Conservation (phyloP, 2,329 filamentous ascomycete genomes). For the Cladosporium sp. region DNA sequence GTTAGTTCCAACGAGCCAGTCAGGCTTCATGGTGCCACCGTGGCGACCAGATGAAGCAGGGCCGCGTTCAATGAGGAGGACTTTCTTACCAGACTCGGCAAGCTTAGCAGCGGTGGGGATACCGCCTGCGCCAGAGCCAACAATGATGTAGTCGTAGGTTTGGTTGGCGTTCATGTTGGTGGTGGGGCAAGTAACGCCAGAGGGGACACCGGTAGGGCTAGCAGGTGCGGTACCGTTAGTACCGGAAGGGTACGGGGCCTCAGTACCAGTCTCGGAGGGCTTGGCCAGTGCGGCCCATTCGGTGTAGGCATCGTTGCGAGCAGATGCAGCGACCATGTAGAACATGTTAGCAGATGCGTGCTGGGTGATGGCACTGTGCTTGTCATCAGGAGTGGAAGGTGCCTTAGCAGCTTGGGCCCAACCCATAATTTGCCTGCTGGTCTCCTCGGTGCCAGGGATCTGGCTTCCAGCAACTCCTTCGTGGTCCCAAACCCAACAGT, state of each 20-base stretch:
- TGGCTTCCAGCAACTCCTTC: constrained; percentile 42
- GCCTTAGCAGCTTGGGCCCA: constrained; percentile 33
- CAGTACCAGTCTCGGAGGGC: constrained; percentile 26
- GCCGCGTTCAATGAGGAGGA: constrained; percentile 57
- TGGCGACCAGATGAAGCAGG: constrained; percentile 63
- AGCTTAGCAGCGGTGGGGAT: constrained; percentile 62
- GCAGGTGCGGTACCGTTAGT: constrained; percentile 27
- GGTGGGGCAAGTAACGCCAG: constrained; percentile 27
- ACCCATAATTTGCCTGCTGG: constrained; percentile 34
- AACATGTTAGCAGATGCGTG: constrained; percentile 59
- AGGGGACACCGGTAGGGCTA: constrained; percentile 22
- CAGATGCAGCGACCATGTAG: constrained; percentile 46
- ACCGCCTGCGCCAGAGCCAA: constrained; percentile 63
- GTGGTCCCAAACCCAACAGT: constrained; percentile 48
- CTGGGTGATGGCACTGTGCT: constrained; percentile 50
- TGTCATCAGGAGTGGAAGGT: constrained; percentile 34
- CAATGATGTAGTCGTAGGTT: constrained; percentile 64
- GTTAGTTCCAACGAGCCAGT: constrained; percentile 62
- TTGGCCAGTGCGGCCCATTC: constrained; percentile 37
- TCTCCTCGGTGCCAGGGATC: constrained; percentile 36
- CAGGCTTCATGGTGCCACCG: constrained; percentile 60
- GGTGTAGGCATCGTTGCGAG: constrained; percentile 47
- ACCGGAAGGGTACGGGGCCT: constrained; percentile 45
- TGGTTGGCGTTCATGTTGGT: constrained; percentile 37
- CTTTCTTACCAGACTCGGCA: constrained; percentile 63